Evolutionary conservation across 495 filamentous ascomycete genomes (phyloP).

Genomic region (Penicillium verhagenii): DNA sequence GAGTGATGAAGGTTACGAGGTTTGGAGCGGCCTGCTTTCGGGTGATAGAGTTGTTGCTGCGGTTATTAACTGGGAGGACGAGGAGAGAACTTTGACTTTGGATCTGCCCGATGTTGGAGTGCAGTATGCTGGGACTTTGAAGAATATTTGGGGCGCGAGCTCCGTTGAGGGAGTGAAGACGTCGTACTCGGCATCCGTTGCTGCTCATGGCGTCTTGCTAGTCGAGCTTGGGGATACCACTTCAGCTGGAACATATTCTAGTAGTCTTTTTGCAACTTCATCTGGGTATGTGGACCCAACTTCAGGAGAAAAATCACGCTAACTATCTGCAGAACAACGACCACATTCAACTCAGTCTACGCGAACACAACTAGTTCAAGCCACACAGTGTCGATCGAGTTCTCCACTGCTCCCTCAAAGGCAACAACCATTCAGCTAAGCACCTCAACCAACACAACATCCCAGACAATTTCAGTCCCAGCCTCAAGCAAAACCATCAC

Average conservation of each 20-base stretch:
- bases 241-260: slow-evolving; percentile 24
- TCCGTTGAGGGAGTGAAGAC: slow-evolving; percentile 33
- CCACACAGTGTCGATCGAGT: slow-evolving; percentile 28
- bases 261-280: slow-evolving; percentile 11
- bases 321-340: slow-evolving; percentile 6
- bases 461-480: slow-evolving; percentile 1
- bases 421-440: not conserved
- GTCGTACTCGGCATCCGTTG: slow-evolving; percentile 35
- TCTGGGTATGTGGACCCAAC: slow-evolving; percentile 20
- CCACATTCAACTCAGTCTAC: slow-evolving; percentile 35
- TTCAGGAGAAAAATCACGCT: not conserved
- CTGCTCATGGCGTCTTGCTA: slow-evolving; percentile 43
- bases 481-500: slow-evolving; percentile 12
- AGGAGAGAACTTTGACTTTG: slow-evolving; percentile 36
- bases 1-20: slow-evolving; percentile 46
- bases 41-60: slow-evolving; percentile 39
- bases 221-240: slow-evolving; percentile 40
- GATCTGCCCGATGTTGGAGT: slow-evolving; percentile 41
- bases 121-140: slow-evolving; percentile 35
- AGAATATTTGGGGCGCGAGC: slow-evolving; percentile 42
- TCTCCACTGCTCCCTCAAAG: slow-evolving; percentile 6
- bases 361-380: slow-evolving; percentile 35
- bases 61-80: slow-evolving; percentile 45
- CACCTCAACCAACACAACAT: not conserved
- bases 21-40: slow-evolving; percentile 48